Conservation (phyloP, 2,329 filamentous ascomycete species). For the Myriosclerotinia scirpicola region DNA sequence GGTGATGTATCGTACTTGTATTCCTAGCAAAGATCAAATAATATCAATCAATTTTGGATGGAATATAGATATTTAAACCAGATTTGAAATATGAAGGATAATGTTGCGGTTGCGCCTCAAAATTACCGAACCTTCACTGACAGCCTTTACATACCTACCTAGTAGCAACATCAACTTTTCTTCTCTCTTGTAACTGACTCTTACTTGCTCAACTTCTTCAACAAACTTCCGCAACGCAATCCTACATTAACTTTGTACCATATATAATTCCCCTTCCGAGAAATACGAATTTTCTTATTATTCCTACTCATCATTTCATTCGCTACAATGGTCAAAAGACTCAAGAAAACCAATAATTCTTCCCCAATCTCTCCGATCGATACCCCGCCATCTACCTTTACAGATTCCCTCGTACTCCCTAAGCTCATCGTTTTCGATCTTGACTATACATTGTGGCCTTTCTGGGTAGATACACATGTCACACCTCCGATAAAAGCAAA, state of each 20-base stretch:
- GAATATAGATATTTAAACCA: neutral
- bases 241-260: neutral
- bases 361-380: constrained; percentile 22
- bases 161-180: too few species aligned
- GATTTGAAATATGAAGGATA: too few species aligned
- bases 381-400: constrained; percentile 34
- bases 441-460: constrained; percentile 98
- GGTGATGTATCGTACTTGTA: too few species aligned
- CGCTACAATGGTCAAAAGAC: constrained; percentile 35
- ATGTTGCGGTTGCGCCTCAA: too few species aligned
- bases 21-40: neutral
- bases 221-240: neutral
- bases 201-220: neutral
- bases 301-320: constrained; percentile 20
- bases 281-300: constrained; percentile 6
- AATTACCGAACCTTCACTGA: too few species aligned
- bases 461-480: constrained; percentile 96
- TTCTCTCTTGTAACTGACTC: too few species aligned
- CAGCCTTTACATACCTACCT: too few species aligned
- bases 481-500: constrained; percentile 64
- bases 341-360: constrained; percentile 26
- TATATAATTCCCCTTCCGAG: neutral
- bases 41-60: neutral
- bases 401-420: constrained; percentile 40
- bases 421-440: constrained; percentile 87